Percentiles rank a stretch among this genome's conserved stretches.
Conservation (phyloP, 371 early-diverging fungal species). For the Mucor ambiguus region DNA sequence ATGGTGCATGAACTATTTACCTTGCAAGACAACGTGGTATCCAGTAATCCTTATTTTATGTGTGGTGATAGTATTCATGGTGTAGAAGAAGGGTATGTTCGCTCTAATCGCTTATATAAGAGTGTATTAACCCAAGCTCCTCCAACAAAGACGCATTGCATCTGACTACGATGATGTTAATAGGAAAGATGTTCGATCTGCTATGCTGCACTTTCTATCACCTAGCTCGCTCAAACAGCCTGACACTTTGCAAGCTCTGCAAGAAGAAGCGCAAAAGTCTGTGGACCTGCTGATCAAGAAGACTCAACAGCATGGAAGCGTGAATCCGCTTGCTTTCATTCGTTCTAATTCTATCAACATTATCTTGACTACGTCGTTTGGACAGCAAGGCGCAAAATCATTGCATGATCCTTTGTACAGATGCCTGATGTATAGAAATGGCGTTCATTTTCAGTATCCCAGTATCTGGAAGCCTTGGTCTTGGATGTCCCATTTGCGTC, state of each 20-base stretch:
- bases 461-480: neutral
- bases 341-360: slow-evolving; percentile 14
- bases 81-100: slow-evolving; percentile 17
- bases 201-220: slow-evolving; percentile 5
- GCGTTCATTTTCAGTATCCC: neutral
- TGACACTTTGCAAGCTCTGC: neutral
- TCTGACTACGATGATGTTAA: slow-evolving; percentile 2
- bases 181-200: slow-evolving; percentile 21
- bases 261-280: slow-evolving; percentile 6
- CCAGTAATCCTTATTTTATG: slow-evolving; percentile 16
- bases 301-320: neutral
- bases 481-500: slow-evolving; percentile 17
- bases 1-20: slow-evolving; percentile 25
- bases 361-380: slow-evolving; percentile 10
- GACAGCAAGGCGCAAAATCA: neutral
- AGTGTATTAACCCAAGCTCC: neutral
- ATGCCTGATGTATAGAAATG: slow-evolving; percentile 1
- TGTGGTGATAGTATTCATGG: slow-evolving; percentile 17
- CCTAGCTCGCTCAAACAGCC: slow-evolving; percentile 11
- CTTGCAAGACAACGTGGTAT: slow-evolving; percentile 9
- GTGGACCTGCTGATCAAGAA: slow-evolving; percentile 14
- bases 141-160: slow-evolving; percentile 2
- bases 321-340: slow-evolving; percentile 13
- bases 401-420: slow-evolving; percentile 16
- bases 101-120: neutral